Conservation (phyloP, 2,329 filamentous ascomycete species). For the Sarocladium oryzae region DNA sequence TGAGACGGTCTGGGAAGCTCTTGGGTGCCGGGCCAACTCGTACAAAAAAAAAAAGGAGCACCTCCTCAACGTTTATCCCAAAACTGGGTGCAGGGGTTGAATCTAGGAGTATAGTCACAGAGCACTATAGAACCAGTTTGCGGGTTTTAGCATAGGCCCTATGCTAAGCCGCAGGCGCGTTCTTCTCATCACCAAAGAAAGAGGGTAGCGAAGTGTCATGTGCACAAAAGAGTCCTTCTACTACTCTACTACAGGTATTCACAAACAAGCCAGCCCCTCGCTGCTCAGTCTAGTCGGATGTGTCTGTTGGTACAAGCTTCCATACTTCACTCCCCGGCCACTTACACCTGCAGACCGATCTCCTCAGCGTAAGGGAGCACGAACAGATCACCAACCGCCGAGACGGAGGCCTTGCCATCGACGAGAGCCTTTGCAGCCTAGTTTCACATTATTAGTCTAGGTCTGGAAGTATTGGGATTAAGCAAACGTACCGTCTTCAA, state of each 20-base stretch:
- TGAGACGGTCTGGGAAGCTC: too few relatives aligned
- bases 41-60: too few relatives aligned
- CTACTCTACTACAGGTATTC: slow-evolving; percentile 40
- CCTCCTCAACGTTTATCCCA: too few relatives aligned
- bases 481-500: slow-evolving; percentile 68
- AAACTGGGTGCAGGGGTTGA: too few relatives aligned
- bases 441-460: slow-evolving; percentile 18
- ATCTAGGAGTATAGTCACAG: too few relatives aligned
- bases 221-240: slow-evolving; percentile 4
- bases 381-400: slow-evolving; percentile 85
- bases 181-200: too few relatives aligned
- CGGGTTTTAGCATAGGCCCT: too few relatives aligned
- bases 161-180: too few relatives aligned
- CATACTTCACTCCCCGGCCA: slow-evolving; percentile 21
- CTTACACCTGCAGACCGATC: slow-evolving; percentile 89
- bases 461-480: slow-evolving; percentile 5
- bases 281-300: slow-evolving; percentile 32
- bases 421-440: slow-evolving; percentile 85
- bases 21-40: neutral
- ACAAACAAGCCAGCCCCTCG: slow-evolving; percentile 31
- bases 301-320: slow-evolving; percentile 39
- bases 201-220: too few relatives aligned
- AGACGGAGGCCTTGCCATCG: slow-evolving; percentile 81
- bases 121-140: too few relatives aligned
- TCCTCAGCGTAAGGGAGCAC: slow-evolving; percentile 90